Conservation (phyloP, 768 basidiomycete species). For the Daedaleopsis sinensis region DNA sequence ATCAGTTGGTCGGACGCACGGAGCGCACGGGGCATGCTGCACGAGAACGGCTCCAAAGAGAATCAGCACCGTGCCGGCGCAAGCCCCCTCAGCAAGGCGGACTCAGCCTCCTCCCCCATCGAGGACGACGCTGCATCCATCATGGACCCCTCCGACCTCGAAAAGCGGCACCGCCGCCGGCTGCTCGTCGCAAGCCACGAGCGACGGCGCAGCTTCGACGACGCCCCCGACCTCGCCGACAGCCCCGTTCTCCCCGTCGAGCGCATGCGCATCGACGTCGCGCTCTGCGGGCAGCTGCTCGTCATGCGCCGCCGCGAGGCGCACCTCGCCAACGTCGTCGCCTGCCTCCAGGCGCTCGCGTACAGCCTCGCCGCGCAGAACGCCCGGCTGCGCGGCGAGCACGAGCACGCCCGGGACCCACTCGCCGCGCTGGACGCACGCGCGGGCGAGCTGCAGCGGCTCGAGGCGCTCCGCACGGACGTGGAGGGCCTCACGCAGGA, state of each 20-base stretch:
- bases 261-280: conserved; percentile 78
- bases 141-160: conserved; percentile 4
- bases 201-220: conserved; percentile 68
- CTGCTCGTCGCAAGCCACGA: conserved; percentile 12
- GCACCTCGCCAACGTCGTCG: conserved; percentile 66
- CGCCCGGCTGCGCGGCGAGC: conserved; percentile 57
- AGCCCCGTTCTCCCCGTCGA: conserved; percentile 56
- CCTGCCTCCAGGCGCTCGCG: conserved; percentile 63
- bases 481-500: conserved; percentile 61
- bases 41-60: conserved; percentile 14
- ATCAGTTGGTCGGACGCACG: conserved; percentile 60
- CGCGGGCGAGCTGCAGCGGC: conserved; percentile 49
- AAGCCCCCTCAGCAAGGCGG: conserved; percentile 8
- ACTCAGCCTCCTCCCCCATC: conserved; percentile 5
- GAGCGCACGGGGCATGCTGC: conserved; percentile 42
- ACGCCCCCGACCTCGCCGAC: conserved; percentile 51
- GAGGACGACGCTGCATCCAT: conserved; percentile 11
- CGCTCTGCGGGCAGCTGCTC: conserved; percentile 73
- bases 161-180: conserved; percentile 10
- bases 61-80: conserved; percentile 12
- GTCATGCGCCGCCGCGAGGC: conserved; percentile 68
- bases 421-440: conserved; percentile 50
- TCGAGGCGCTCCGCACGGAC: conserved; percentile 52
- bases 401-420: conserved; percentile 52
- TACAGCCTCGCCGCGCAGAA: conserved; percentile 56